Evolutionary conservation across 148 eudicot species (phyloP).

Genomic region (Rhododendron vialii): DNA sequence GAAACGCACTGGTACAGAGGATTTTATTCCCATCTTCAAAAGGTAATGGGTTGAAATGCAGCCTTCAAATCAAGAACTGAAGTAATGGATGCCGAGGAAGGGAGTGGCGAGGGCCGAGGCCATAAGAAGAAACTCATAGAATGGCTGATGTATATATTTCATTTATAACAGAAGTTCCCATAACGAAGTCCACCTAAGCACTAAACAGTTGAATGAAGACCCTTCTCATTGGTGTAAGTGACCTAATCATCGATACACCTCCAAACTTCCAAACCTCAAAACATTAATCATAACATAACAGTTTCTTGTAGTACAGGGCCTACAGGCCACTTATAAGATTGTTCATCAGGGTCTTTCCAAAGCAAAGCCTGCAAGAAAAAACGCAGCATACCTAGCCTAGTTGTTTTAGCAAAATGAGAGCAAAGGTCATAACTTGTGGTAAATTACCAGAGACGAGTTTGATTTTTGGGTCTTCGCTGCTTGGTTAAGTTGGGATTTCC

Average conservation of each 20-base stretch:
- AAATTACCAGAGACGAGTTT: slow-evolving; percentile 81
- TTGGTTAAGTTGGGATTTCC: slow-evolving; percentile 69
- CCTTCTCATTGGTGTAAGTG: neutral
- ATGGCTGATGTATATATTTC: neutral
- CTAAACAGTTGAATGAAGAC: neutral
- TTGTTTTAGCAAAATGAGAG: neutral
- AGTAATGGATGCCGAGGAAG: neutral
- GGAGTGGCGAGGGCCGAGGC: neutral
- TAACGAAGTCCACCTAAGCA: neutral
- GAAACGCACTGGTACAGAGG: neutral
- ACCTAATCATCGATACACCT: neutral
- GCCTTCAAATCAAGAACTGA: neutral
- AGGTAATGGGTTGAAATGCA: neutral
- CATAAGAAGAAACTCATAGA: neutral
- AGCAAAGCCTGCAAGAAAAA: neutral
- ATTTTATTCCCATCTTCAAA: neutral
- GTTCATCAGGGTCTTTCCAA: neutral
- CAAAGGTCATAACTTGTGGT: neutral
- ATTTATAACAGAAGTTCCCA: neutral
- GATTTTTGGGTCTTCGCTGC: slow-evolving; percentile 85
- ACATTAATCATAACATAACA: neutral
- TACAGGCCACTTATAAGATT: neutral
- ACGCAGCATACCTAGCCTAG: neutral
- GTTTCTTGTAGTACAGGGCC: neutral
- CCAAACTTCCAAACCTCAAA: neutral